Conservation (phyloP, 345 rosid genomes). For the Gossypium mustelinum region DNA sequence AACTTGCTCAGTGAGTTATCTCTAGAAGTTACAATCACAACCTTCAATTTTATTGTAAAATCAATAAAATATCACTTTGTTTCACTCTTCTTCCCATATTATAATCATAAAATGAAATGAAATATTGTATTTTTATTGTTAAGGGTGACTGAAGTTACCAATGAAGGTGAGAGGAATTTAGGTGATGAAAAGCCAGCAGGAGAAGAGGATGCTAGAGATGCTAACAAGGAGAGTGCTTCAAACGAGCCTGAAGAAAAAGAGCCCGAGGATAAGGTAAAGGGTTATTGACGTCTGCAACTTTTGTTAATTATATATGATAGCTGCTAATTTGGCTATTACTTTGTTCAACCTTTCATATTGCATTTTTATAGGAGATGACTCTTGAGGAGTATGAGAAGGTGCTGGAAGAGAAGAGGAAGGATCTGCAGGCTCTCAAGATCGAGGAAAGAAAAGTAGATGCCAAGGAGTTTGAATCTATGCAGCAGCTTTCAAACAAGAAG, state of each 20-base stretch:
- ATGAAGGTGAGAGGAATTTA: constrained; percentile 54
- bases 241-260: constrained; percentile 38
- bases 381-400: constrained; percentile 82
- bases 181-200: constrained; percentile 56
- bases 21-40: neutral
- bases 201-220: constrained; percentile 54
- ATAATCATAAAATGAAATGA: neutral
- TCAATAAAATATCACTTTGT: neutral
- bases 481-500: constrained; percentile 65
- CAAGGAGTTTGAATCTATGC: constrained; percentile 67
- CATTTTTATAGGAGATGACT: constrained; percentile 70
- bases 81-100: neutral
- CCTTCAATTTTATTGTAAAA: neutral
- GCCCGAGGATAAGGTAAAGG: constrained; percentile 57
- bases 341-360: neutral
- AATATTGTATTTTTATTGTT: neutral
- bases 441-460: constrained; percentile 66
- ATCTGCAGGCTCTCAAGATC: constrained; percentile 45
- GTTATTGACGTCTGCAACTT: neutral
- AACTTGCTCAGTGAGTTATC: constrained; percentile 55
- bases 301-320: neutral
- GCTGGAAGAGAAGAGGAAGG: constrained; percentile 65
- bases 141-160: constrained; percentile 51
- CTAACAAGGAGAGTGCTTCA: constrained; percentile 31
- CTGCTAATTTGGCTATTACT: neutral